Evolutionary conservation across 2,329 filamentous ascomycete genomes (phyloP), one percentile per base, ranked within the genome.

Genomic region (Aspergillus ruber): DNA sequence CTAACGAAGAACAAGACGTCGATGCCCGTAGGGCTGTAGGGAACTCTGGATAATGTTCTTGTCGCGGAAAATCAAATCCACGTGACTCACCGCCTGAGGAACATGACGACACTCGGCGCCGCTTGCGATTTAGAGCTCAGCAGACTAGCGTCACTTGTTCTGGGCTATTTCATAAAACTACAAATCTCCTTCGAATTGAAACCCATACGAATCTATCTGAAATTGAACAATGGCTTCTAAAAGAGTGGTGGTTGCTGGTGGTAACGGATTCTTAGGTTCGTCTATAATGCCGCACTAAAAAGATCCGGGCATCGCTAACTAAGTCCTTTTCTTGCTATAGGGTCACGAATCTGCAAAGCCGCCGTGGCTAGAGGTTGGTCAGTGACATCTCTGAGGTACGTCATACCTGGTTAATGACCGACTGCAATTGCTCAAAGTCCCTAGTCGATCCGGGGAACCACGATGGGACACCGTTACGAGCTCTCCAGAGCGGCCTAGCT

Each of bases 351-450:
- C 72, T 97, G 93, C 75, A 93, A 89, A 74, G 85, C 87, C 46
- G 93, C 89, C 40, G 84, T 89, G 44, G 80, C 84, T 41, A 79
- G 90, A 64, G 89, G 90, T 47, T 97, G 91, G 91, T 81, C 90
- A 48, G 91, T 97, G 42, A 91, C 84, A 18, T 96, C 90, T 5
- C 83, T 98, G 61, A 95, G 90, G 89, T 90, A 81, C 50, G 59
- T 42, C 9, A 3, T 12, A 29, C 12, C 32, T 36, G 38, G 32
- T 39, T 4, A 41, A 39, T 35, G 7, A n/a, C n/a, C 20, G 42
- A 42, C 33, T 18, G 33, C 35, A 49, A 45, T 54, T 18, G 44
- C 45, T 41, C 41, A 27, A 9, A 29, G 42, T 43, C 51, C 25
- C 41, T 57, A 95, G 90, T 68, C 91, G 91, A 58, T 95, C 90